Evolutionary conservation across 768 basidiomycete genomes (phyloP).

Genomic region (Trametes cubensis): DNA sequence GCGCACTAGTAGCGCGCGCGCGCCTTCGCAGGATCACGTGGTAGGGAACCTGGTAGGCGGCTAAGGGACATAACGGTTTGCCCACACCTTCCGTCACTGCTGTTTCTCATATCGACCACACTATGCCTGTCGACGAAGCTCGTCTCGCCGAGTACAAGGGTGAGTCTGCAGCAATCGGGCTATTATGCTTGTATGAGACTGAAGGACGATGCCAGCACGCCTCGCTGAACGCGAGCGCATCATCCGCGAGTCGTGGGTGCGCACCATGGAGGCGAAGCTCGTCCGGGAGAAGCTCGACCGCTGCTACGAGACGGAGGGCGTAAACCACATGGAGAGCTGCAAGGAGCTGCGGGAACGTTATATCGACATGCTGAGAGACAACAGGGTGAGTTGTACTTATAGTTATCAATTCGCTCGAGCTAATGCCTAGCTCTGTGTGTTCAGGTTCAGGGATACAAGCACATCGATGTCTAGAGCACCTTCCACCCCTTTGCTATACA

Average conservation of each 20-base stretch:
- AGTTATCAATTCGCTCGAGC: neutral
- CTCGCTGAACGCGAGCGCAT: conserved; percentile 70
- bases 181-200: neutral
- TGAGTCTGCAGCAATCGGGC: conserved; percentile 27
- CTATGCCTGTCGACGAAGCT: conserved; percentile 46
- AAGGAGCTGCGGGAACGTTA: conserved; percentile 86
- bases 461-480: conserved; percentile 55
- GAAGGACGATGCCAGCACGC: conserved; percentile 47
- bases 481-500: neutral
- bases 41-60: conserved; percentile 14
- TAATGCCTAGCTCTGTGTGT: neutral
- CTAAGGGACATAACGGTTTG: conserved; percentile 6
- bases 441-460: conserved; percentile 88
- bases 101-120: conserved; percentile 25
- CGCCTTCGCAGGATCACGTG: conserved; percentile 14
- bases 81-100: conserved; percentile 15
- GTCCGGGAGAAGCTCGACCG: conserved; percentile 87
- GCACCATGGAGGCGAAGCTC: conserved; percentile 89
- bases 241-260: conserved; percentile 92
- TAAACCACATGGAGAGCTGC: conserved; percentile 90
- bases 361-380: conserved; percentile 72
- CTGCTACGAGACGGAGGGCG: conserved; percentile 89
- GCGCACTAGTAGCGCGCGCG: too few species aligned
- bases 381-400: conserved; percentile 60
- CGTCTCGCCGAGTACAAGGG: conserved; percentile 55